Base-by-base conservation (phyloP, 805 yeast genomes). In the Myxozyma sirexii region DNA sequence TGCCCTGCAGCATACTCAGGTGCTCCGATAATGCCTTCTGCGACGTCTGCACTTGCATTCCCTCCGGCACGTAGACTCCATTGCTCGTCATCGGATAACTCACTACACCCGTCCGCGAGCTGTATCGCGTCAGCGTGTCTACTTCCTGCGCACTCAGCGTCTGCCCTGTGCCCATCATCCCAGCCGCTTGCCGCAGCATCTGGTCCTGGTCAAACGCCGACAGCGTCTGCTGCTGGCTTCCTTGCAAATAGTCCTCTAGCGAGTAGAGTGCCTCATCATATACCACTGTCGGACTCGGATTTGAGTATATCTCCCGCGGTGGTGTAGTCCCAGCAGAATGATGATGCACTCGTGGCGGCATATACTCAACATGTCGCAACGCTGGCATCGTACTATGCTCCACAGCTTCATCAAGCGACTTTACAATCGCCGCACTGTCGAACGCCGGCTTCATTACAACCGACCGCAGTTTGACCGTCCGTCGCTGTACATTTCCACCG, bases 221-320 rank as follows among this genome's bases (percentile, higher is more conserved):
- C n/a, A 23, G 46, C 35, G 19, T 10, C 35, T 45, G 54, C 35
- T 46, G 50, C 41, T 29, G 50, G 17, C 7, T 17, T 29, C 29
- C 38, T 27, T 48, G 54, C 31, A 62, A 43, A 35, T 49, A 62
- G 6, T 26, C 17, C 45, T 62, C 65, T n/a, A 62, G 56, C 2
- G 59, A 62, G 39, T 46, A 51, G 27, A 62, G 45, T 5, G 65
- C 65, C 24, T 62, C 63, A 37, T 57, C 62, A 41, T 54, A 59
- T 7, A 45, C 42, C 29, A 47, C 27, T 21, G 57, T 42, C 29
- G 54, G 62, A 21, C 62, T 42, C 3, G 50, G 26, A 19, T 33
- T 29, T 1, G 47, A 38, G 26, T 44, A 39, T 7, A 37, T 4
- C 35, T 47, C 15, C 27, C 15, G 35, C 41, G 6, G 41, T 5